Evolutionary conservation across 2,329 filamentous ascomycete species (phyloP), one percentile per base, ranked within the genome.

Genomic region (Cladophialophora psammophila): DNA sequence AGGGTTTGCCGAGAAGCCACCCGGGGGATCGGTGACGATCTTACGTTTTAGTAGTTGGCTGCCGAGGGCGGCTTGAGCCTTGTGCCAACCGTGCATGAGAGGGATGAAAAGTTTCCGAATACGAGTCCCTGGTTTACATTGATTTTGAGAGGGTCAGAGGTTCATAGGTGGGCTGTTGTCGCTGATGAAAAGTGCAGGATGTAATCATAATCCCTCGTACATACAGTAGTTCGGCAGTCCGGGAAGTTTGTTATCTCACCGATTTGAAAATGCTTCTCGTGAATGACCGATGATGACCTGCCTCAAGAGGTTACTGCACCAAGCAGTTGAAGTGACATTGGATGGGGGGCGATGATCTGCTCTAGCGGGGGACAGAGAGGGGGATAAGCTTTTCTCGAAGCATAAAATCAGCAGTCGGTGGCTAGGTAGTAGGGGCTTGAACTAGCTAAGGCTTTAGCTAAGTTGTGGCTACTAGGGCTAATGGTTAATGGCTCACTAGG

Each of bases 351-450:
- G 20, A 26, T 38, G 36, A 42, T 42, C 36, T n/a, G 56, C 38
- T 36, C 34, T 12, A 52, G 42, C 40, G 31, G 31, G 56, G 38
- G 31, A 26, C 26, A 26, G 26, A 26, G 26, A 26, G 26, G 26
- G 31, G 26, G 45, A 52, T 45, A 61, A 61, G 59, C 59, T 61
- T 61, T 61, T 61, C 59, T 61, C 42, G 59, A 61, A 61, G 59
- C 45, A 18, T 50, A 9, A 20, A 50, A 50, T 18, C 45, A 50
- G 10, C 42, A 8, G n/a, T 48, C n/a, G 26, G 9, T n/a, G 18
- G 18, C 10, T 50, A 9, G n/a, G n/a, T n/a, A 20, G 36, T 40
- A 13, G 15, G 36, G 36, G 36, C 10, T 40, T 40, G 36, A 40
- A 40, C 36, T 40, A 26, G 26, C 26, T 26, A 26, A 26, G 26